phyloP scores from a whole-genome alignment of 2,329 filamentous ascomycete species.

The Westerdykella aurantiaca region DNA sequence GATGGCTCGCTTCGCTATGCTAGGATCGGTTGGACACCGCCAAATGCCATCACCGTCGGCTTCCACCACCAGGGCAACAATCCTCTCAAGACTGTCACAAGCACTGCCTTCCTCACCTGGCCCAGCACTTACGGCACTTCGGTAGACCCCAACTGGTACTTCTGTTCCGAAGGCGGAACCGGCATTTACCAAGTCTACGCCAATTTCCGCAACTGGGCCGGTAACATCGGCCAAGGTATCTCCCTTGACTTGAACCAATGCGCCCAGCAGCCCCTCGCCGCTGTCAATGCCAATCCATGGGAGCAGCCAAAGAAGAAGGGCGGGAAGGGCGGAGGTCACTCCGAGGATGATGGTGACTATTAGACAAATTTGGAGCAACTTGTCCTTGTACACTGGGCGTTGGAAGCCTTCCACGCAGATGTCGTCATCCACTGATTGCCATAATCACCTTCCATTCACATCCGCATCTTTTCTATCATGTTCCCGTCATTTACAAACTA shows the following conservation, averaged over 20 bases:
- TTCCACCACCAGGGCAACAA: conserved; percentile 26
- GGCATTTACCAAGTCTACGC: conserved; percentile 26
- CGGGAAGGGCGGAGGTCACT: background rate
- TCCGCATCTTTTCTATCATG: no score
- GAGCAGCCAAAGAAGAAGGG: conserved; percentile 1
- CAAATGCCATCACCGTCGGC: conserved; percentile 17
- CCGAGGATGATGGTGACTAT: background rate
- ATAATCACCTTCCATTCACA: no score
- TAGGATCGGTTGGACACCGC: conserved; percentile 20
- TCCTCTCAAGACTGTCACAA: conserved; percentile 16
- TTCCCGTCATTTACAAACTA: background rate
- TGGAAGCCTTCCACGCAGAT: no score
- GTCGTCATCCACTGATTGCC: no score
- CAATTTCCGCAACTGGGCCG: conserved; percentile 16
- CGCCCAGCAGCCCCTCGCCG: conserved; percentile 9
- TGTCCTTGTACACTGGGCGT: background rate
- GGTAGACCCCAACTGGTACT: conserved; percentile 8
- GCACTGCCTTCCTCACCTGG: conserved; percentile 24
- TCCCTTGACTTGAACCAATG: conserved; percentile 6
- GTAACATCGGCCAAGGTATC: conserved; percentile 11
- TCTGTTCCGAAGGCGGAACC: conserved; percentile 18
- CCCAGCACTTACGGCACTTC: conserved; percentile 17
- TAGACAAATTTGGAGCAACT: background rate
- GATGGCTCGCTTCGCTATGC: conserved; percentile 22
- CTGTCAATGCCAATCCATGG: conserved; percentile 17